Base-by-base conservation (phyloP, 805 yeast genomes). In the Kazachstania kunashirensis region DNA sequence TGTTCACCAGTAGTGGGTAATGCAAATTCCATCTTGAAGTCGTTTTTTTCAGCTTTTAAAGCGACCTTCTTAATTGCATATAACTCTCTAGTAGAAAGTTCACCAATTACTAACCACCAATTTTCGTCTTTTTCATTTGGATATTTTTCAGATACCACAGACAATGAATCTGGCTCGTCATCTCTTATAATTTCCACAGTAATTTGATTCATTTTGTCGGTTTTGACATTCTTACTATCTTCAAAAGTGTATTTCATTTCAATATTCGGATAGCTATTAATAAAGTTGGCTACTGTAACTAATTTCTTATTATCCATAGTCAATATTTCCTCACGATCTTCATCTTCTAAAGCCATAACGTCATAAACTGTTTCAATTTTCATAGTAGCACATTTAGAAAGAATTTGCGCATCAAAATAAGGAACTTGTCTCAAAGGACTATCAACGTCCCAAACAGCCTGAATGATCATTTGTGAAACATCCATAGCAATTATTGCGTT, bases 51-150 rank as follows among this genome's bases (percentile, higher is more conserved):
- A 42, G 71, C 67, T 8, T 64, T 53, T 2, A 84, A 60, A 0
- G 70, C 55, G 1, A 81, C 65, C 53, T 79, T 81, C 53, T 79
- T 80, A 42, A 85, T 77, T 0, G 85, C 88, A 46, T 76, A 79
- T 24, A 89, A 57, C 48, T 79, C 80, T 39, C 69, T 74, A 0
- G 69, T 63, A 2, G 59, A 53, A 1, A 70, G 50, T 43, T 82
- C 82, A 5, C 97, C 96, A 27, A 88, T 59, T 6, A 89, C 79
- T 15, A 89, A 53, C 95, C 96, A 88, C 97, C 96, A 75, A 40
- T 67, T 70, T 36, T 58, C 59, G 6, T 64, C 53, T 59, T 81
- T 84, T 2, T 63, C 52, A 33, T 52, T 59, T 4, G 94, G 88
- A 52, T 65, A 84, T 29, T 50, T 57, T n/a, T 74, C 71, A 5